phyloP scores from a whole-genome alignment of 1,139 yeast species.

The Yamadazyma diddensiae region DNA sequence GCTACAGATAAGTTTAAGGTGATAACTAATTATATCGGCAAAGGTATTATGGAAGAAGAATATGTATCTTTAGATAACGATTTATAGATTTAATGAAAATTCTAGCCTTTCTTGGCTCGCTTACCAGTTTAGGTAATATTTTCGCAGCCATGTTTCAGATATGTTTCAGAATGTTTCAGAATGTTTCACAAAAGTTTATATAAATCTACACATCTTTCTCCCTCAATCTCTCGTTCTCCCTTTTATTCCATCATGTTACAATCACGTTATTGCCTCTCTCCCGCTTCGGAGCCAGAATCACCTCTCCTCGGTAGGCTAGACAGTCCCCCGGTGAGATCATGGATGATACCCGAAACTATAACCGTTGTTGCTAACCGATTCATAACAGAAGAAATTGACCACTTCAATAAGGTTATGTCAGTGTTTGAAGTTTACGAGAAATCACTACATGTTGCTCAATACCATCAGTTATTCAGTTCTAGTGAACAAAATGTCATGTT shows the following conservation, averaged over 20 bases:
- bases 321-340: too few relatives aligned
- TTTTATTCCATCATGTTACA: too few relatives aligned
- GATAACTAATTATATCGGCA: constrained; percentile 77
- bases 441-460: constrained; percentile 11
- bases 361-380: constrained; percentile 8
- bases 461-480: constrained; percentile 11
- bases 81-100: constrained; percentile 4
- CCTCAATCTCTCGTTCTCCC: too few relatives aligned
- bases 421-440: constrained; percentile 12
- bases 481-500: constrained; percentile 16
- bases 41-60: constrained; percentile 73
- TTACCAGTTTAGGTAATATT: too few relatives aligned
- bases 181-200: too few relatives aligned
- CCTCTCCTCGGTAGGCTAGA: too few relatives aligned
- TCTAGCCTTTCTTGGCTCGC: too few relatives aligned
- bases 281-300: too few relatives aligned
- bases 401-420: constrained; percentile 10
- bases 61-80: constrained; percentile 16
- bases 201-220: too few relatives aligned
- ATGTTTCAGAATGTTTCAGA: too few relatives aligned
- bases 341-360: too few relatives aligned
- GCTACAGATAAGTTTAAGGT: constrained; percentile 69
- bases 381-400: constrained; percentile 15
- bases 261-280: too few relatives aligned
- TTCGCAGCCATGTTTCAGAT: constrained; percentile 17